phyloP scores from a whole-genome alignment of 2,329 filamentous ascomycete genomes.

The Blastomyces gilchristii region DNA sequence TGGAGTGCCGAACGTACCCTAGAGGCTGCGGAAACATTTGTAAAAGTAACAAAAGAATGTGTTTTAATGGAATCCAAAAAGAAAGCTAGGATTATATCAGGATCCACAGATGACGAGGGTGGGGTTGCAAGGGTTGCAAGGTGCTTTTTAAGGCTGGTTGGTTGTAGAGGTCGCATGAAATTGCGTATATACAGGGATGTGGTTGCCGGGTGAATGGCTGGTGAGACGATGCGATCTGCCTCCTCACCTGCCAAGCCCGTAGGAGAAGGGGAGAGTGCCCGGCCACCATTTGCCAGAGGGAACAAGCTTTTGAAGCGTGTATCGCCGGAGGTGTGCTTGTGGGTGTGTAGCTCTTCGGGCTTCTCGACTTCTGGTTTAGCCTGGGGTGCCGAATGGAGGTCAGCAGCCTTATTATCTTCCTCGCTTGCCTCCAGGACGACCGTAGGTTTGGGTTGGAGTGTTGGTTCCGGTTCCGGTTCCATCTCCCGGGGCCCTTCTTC shows the following conservation, averaged over 20 bases:
- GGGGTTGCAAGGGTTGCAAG: slow-evolving; percentile 58
- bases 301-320: slow-evolving; percentile 43
- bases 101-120: slow-evolving; percentile 40
- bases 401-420: slow-evolving; percentile 7
- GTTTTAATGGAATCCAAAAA: slow-evolving; percentile 79
- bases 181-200: slow-evolving; percentile 78
- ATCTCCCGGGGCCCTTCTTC: slow-evolving; percentile 6
- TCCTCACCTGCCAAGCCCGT: slow-evolving; percentile 26
- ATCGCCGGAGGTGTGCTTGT: slow-evolving; percentile 29
- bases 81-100: slow-evolving; percentile 54
- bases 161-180: slow-evolving; percentile 76
- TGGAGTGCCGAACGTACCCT: slow-evolving; percentile 69
- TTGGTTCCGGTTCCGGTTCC: background rate
- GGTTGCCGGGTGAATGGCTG: slow-evolving; percentile 62
- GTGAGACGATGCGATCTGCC: slow-evolving; percentile 34
- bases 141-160: slow-evolving; percentile 55
- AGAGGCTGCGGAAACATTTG: slow-evolving; percentile 57
- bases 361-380: slow-evolving; percentile 15
- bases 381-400: slow-evolving; percentile 8
- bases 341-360: slow-evolving; percentile 18
- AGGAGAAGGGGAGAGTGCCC: slow-evolving; percentile 20
- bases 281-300: slow-evolving; percentile 21
- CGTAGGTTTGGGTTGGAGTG: background rate
- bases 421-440: background rate
- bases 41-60: slow-evolving; percentile 73